Evolutionary conservation across 805 yeast species (phyloP).

Genomic region (Zygotorulaspora chibaensis): DNA sequence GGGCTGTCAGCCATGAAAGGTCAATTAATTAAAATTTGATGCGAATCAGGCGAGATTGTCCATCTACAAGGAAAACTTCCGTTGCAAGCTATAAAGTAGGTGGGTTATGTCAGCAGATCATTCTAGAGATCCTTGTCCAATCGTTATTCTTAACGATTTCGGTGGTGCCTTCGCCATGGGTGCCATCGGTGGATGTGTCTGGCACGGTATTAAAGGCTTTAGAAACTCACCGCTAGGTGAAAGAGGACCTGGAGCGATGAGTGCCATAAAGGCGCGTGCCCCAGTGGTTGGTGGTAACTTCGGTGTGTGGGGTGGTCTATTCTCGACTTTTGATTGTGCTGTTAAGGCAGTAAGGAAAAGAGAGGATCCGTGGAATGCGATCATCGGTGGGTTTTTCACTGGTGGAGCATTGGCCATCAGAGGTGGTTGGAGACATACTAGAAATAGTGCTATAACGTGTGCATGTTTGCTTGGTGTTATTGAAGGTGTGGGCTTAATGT

Average conservation of each 20-base stretch:
- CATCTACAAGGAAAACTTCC: not conserved
- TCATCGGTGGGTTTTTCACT: constrained; percentile 94
- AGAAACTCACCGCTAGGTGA: constrained; percentile 97
- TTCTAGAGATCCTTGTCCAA: constrained; percentile 98
- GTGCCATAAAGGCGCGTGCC: constrained; percentile 92
- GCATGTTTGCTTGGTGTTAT: constrained; percentile 94
- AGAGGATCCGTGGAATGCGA: constrained; percentile 98
- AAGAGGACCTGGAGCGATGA: constrained; percentile 80
- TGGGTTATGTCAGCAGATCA: constrained; percentile 83
- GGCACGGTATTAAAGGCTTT: constrained; percentile 99
- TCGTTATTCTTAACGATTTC: constrained; percentile 91
- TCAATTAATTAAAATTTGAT: not conserved
- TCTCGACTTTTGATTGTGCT: constrained; percentile 91
- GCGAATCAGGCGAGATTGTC: not conserved
- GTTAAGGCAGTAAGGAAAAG: constrained; percentile 94
- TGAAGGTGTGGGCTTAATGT: constrained; percentile 97
- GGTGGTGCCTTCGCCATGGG: constrained; percentile 99
- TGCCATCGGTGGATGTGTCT: constrained; percentile 94
- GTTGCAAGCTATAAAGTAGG: not conserved
- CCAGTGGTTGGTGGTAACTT: constrained; percentile 99
- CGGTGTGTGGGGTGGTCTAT: constrained; percentile 99
- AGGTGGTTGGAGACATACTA: constrained; percentile 97
- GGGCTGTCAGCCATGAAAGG: too few relatives aligned
- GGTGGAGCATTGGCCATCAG: constrained; percentile 98
- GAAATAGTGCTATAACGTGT: constrained; percentile 96